phyloP scores from a whole-genome alignment of 2,329 filamentous ascomycete genomes.

The Sclerotinia glacialis region DNA sequence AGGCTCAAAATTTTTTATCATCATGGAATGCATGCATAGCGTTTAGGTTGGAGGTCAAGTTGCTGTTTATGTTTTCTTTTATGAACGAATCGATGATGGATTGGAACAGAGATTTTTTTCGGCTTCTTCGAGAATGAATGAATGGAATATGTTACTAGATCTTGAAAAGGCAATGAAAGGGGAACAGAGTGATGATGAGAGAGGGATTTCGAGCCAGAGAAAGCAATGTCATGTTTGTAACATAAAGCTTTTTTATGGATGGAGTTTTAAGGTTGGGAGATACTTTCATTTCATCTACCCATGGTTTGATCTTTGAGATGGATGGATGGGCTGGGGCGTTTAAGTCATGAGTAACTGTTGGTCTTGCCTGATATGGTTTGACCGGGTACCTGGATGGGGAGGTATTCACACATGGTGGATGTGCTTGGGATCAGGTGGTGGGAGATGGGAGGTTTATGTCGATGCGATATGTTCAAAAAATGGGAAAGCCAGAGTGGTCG shows the following conservation, averaged over 20 bases:
- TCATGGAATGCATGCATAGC: constrained; percentile 17
- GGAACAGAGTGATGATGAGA: neutral
- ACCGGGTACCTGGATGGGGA: neutral
- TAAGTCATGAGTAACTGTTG: constrained; percentile 8
- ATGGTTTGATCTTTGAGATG: constrained; percentile 10
- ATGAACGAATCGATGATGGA: constrained; percentile 16
- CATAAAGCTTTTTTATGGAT: constrained; percentile 12
- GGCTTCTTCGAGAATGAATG: constrained; percentile 11
- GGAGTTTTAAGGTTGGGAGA: constrained; percentile 14
- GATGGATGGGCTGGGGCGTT: constrained; percentile 11
- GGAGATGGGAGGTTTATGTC: neutral
- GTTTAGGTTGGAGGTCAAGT: constrained; percentile 16
- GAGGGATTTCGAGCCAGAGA: neutral
- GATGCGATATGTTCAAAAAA: constrained; percentile 6
- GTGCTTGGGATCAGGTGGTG: neutral
- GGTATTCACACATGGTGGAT: constrained; percentile 11
- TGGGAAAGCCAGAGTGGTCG: constrained; percentile 1
- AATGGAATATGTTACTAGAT: constrained; percentile 17
- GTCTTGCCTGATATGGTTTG: constrained; percentile 2
- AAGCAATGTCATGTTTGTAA: constrained; percentile 14
- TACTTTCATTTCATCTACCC: constrained; percentile 6
- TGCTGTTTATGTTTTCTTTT: constrained; percentile 11
- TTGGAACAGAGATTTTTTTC: constrained; percentile 8
- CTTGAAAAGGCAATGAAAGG: constrained; percentile 2
- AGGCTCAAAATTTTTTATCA: constrained; percentile 1